Percentiles rank a stretch among this genome's conserved stretches.
Conservation (phyloP, 208 protist genomes). For the Leptomonas pyrrhocoris region DNA sequence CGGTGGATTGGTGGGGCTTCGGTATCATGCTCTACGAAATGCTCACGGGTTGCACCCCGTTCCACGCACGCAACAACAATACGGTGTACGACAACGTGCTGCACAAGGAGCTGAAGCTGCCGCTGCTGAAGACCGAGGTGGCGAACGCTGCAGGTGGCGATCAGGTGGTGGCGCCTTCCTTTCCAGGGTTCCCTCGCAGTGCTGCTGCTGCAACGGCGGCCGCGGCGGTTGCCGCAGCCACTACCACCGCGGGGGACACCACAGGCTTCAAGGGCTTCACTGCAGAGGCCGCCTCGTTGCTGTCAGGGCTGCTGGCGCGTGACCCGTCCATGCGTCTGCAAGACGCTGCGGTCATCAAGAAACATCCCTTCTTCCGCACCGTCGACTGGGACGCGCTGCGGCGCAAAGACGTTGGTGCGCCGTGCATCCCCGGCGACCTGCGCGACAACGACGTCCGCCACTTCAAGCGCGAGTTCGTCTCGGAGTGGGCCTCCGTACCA, state of each 20-base stretch:
- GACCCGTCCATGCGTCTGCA: constrained; percentile 50
- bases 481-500: constrained; percentile 77
- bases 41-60: constrained; percentile 89
- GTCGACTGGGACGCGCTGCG: constrained; percentile 75
- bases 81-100: constrained; percentile 84
- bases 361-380: constrained; percentile 70
- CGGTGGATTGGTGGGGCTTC: constrained; percentile 97
- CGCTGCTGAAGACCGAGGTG: constrained; percentile 15
- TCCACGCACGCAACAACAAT: constrained; percentile 88
- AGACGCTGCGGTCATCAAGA: constrained; percentile 46
- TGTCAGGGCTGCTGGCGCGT: constrained; percentile 59
- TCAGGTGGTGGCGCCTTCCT: background rate
- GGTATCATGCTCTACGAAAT: constrained; percentile 97
- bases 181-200: background rate
- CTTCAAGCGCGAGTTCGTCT: constrained; percentile 78
- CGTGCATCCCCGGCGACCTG: constrained; percentile 38
- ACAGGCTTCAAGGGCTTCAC: constrained; percentile 44
- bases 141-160: background rate
- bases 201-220: background rate
- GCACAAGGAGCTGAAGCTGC: constrained; percentile 49
- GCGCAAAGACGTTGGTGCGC: constrained; percentile 46
- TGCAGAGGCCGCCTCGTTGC: constrained; percentile 59
- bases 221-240: constrained; percentile 8
- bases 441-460: constrained; percentile 69
- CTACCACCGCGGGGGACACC: background rate